Base-by-base conservation (phyloP, 2,329 filamentous ascomycete genomes). In the Aschersonia sp. region DNA sequence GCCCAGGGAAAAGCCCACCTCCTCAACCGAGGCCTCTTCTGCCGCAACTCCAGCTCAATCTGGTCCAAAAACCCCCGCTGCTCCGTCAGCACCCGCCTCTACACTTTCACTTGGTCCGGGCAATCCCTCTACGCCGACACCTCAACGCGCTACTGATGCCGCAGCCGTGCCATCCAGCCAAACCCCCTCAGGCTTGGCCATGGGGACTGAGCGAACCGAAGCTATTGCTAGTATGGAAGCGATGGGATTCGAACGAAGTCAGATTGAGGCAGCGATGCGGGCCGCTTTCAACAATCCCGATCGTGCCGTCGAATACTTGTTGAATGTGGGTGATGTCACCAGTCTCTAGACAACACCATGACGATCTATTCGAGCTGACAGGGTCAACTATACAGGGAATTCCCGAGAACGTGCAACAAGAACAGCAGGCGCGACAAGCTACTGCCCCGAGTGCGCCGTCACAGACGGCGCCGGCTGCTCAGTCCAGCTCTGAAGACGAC, bases 261-360 rank as follows among this genome's bases (percentile, higher is more conserved):
- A 94, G 61, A 95, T 96, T 56, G 89, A 96, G 57, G 80, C 84
- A 45, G 92, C 92, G 46, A 92, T 98, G 84, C 85, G 91, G 60
- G 92, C 92, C 53, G 92, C 92, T 10, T 98, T 87, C 67, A 94
- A 85, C 75, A 98, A 98, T 70, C 89, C 91, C 10, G 91, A 97
- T 65, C 88, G 92, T 58, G 92, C 92, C 47, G 91, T 98, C 49
- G 92, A 98, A 65, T 98, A 98, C 61, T 78, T 98, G 9, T 65
- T 98, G 61, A 95, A 70, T 56, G 88, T 92, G 65, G 67, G 83
- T 70, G 31, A 5, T 4, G 10, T 31, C 43, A 28, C n/a, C 38
- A 30, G 9, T 9, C 10, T n/a, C 6, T 42, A n/a, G 6, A 42
- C 20, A 9, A 28, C 20, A 28, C 20, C 6, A 6, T 42, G 6